Evolutionary conservation across 176 grass and related monocot genomes (phyloP), one percentile per base, ranked within the genome.

Genomic region (Poa annua): DNA sequence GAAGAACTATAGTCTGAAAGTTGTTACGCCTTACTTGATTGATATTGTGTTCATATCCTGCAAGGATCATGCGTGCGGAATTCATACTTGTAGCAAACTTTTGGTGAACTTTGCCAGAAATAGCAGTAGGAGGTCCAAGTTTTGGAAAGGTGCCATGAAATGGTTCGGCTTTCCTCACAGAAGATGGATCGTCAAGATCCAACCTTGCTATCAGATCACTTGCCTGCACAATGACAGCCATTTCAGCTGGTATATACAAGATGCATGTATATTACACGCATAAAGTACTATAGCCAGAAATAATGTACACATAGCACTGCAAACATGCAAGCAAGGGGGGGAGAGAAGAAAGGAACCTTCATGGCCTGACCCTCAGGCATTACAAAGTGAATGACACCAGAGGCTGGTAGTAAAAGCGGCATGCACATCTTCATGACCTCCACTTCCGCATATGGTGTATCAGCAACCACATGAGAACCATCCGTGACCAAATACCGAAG

Each of bases 361-460:
- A 99, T 93, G 60, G 96, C 93, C 85, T 99, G 96, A 83, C 96
- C 96, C 87, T 99, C 96, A 75, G 96, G 86, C 91, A 99, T 92
- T 70, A 87, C 74, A 68, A 94, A 99, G 61, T 96, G 93, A 83
- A 99, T 96, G 50, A 90, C 81, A 82, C 96, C 96, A 85, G 93
- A 94, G 64, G 96, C 93, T 78, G 96, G 96, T 54, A 99, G 78
- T 62, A 99, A 87, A 49, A 99, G 83, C 41, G 96, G 96, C 96
- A 99, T 99, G 93, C 96, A 99, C 96, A 99, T 99, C 78, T 99
- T 99, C 96, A 99, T 99, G 56, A 99, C 96, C 71, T 99, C 96
- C 79, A 99, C 93, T 75, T 99, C 96, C 77, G 93, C 96, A 78
- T 99, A 99, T 64, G 96, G 89, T 64, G 83, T 84, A 86, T 99